These are phyloP conservation scores for Colletotrichum sp. DNA, from an alignment of 2,329 filamentous ascomycete genomes.

Conservation along the genomic window DNA sequence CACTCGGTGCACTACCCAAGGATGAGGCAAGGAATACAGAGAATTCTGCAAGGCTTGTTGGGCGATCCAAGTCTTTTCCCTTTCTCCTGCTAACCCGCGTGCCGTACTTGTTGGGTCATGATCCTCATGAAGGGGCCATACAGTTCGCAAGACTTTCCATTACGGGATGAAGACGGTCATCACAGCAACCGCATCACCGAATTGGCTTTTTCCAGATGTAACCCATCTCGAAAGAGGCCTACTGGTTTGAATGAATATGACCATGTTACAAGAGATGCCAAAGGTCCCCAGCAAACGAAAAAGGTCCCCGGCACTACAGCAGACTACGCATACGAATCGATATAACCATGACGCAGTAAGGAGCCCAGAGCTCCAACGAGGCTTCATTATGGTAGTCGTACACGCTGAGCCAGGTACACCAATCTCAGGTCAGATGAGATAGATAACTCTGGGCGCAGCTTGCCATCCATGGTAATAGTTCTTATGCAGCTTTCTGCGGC, in stretches of 20 bases:
- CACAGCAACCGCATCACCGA: not conserved
- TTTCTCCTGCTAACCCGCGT: not conserved
- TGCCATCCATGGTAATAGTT: not conserved
- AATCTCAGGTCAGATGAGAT: not conserved
- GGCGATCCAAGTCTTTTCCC: not conserved
- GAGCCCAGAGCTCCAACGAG: not conserved
- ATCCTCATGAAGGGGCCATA: not conserved
- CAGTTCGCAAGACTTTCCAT: not conserved
- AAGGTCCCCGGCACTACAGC: not conserved
- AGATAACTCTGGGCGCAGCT: not conserved
- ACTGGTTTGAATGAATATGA: not conserved
- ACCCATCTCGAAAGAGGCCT: not conserved
- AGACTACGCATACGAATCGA: not conserved
- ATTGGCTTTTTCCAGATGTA: not conserved
- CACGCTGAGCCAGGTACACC: constrained; percentile 8
- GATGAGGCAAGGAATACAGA: not conserved
- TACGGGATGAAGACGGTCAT: not conserved
- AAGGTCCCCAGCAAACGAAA: not conserved
- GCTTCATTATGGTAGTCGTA: not conserved
- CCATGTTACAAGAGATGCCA: not conserved
- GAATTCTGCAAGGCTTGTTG: not conserved
- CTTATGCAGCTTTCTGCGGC: not conserved
- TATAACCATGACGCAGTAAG: not conserved
- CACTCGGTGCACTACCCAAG: not conserved
- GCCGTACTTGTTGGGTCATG: not conserved